These are phyloP conservation scores for Fonsecaea pedrosoi DNA, from an alignment of 2,329 filamentous ascomycete species.

Conservation along the genomic window DNA sequence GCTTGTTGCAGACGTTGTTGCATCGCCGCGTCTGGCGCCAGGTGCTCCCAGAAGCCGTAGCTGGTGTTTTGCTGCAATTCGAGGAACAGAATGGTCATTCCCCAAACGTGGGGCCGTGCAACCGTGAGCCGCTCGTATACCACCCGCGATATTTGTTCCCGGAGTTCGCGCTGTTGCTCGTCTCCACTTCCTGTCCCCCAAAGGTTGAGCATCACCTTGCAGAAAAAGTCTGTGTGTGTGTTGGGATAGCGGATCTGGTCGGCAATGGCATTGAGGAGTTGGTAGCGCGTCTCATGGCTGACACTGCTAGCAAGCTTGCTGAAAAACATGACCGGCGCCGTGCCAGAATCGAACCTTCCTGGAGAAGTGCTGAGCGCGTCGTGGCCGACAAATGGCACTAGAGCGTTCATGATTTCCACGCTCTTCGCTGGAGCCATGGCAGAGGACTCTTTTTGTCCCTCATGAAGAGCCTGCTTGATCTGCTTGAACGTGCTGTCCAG, in stretches of 20 bases:
- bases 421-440: constrained; percentile 27
- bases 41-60: constrained; percentile 82
- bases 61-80: constrained; percentile 91
- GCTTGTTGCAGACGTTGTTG: constrained; percentile 38
- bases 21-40: constrained; percentile 29
- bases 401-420: constrained; percentile 71
- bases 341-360: constrained; percentile 67
- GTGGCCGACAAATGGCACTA: constrained; percentile 82
- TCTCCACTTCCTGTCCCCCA: constrained; percentile 71
- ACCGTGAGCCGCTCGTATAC: constrained; percentile 86
- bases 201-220: constrained; percentile 79
- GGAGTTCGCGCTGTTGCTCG: constrained; percentile 79
- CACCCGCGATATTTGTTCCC: constrained; percentile 88
- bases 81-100: constrained; percentile 82
- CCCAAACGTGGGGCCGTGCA: constrained; percentile 95
- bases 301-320: constrained; percentile 78
- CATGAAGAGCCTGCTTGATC: constrained; percentile 53
- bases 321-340: constrained; percentile 73
- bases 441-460: constrained; percentile 11
- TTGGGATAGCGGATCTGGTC: constrained; percentile 94
- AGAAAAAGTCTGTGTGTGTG: constrained; percentile 90
- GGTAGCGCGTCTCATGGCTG: constrained; percentile 79
- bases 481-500: constrained; percentile 73
- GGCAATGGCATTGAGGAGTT: constrained; percentile 80
- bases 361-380: constrained; percentile 67